A percentile compares a stretch with the other conserved stretches of the same genome.
Evolutionary conservation across 768 basidiomycete genomes (phyloP).

Genomic region (Baorangia bicolor): DNA sequence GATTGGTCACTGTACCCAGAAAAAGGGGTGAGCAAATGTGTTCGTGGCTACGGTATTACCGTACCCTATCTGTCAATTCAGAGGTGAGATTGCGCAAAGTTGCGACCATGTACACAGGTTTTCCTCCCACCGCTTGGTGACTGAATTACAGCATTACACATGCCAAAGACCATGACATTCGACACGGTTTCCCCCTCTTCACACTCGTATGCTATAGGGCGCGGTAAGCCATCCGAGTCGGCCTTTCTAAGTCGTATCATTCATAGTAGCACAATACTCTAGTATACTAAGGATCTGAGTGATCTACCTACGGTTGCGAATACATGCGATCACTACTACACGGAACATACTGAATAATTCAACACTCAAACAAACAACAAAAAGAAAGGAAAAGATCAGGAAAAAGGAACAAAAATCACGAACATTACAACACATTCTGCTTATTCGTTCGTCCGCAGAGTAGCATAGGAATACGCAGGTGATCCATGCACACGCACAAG

Average conservation of each 20-base stretch:
- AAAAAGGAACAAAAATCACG: not conserved
- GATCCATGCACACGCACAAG: slow-evolving; percentile 19
- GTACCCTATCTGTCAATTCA: not conserved
- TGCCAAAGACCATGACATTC: not conserved
- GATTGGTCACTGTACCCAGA: not conserved
- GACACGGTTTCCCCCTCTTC: not conserved
- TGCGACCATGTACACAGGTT: not conserved
- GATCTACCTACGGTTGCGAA: not conserved
- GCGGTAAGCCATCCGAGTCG: not conserved
- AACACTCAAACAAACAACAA: not conserved
- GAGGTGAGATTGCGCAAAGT: not conserved
- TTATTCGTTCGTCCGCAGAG: slow-evolving; percentile 15
- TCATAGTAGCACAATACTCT: not conserved
- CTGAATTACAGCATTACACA: not conserved
- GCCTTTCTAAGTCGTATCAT: not conserved
- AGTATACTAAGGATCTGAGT: not conserved
- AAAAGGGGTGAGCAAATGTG: not conserved
- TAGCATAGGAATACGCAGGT: slow-evolving; percentile 20
- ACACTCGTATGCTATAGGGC: not conserved
- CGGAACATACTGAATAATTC: slow-evolving; percentile 9
- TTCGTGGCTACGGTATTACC: too few species aligned
- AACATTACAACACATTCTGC: not conserved
- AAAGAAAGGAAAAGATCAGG: too few species aligned
- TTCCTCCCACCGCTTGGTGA: not conserved
- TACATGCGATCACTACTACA: slow-evolving; percentile 10